Conservation (phyloP, 148 eudicot genomes). For the Nyssa sinensis region DNA sequence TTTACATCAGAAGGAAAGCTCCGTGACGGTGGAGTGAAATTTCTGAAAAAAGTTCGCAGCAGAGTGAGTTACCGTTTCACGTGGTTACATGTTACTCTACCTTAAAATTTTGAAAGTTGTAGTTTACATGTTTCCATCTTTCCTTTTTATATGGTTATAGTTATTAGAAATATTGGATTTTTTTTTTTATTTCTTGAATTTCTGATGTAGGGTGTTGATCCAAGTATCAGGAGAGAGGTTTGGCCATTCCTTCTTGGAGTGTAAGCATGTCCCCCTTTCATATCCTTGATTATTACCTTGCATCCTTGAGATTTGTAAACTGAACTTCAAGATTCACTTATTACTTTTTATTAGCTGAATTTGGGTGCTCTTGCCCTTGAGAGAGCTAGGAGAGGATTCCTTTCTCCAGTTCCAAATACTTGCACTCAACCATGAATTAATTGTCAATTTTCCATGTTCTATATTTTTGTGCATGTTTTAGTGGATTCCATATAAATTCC, state of each 20-base stretch:
- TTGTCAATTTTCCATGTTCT: neutral
- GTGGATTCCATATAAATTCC: neutral
- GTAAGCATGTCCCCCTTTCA: constrained; percentile 42
- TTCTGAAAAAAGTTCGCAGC: constrained; percentile 90
- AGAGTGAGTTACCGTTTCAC: constrained; percentile 53
- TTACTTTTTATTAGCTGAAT: neutral
- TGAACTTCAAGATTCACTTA: neutral
- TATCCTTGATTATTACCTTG: neutral
- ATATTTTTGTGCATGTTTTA: neutral
- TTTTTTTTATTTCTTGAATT: constrained; percentile 7
- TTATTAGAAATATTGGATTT: neutral
- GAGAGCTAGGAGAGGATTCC: neutral
- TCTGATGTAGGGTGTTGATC: constrained; percentile 68
- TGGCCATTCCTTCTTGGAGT: constrained; percentile 94
- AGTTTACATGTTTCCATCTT: no score
- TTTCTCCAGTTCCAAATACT: neutral
- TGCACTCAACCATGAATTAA: neutral
- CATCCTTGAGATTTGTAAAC: neutral
- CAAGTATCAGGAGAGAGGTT: constrained; percentile 68
- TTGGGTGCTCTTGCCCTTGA: neutral
- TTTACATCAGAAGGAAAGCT: constrained; percentile 80
- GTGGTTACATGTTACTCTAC: neutral
- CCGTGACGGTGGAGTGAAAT: constrained; percentile 75
- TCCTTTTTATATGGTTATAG: neutral
- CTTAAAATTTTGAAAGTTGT: no score